A percentile compares a stretch with the other conserved stretches of the same genome.
These are phyloP conservation scores for Jimgerdemannia flammicorona DNA, from an alignment of 192 early-diverging fungal genomes.

Conservation along the genomic window DNA sequence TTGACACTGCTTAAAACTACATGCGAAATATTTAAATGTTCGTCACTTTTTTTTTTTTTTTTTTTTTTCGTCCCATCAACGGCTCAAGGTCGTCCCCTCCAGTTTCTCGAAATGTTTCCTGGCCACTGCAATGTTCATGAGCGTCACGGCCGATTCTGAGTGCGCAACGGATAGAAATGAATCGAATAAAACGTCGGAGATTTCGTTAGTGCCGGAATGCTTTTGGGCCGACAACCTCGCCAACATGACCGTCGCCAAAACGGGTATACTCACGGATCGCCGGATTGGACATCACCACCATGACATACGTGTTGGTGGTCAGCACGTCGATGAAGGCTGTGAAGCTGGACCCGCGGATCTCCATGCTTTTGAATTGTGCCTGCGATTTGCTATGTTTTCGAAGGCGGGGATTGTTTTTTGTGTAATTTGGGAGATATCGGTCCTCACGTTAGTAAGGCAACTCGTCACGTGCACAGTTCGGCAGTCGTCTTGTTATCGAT, in stretches of 20 bases:
- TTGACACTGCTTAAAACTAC: no score
- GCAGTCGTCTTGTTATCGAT: no score
- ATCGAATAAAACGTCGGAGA: neutral
- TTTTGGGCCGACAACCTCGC: neutral
- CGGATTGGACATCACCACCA: conserved; percentile 83
- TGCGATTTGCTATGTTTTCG: conserved; percentile 51
- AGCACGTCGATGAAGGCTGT: conserved; percentile 78
- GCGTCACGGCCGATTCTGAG: conserved; percentile 75
- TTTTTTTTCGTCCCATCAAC: conserved; percentile 6
- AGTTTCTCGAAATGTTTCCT: conserved; percentile 80
- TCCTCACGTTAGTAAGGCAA: no score
- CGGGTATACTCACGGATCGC: conserved; percentile 64
- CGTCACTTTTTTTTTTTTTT: no score
- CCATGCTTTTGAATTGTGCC: conserved; percentile 83
- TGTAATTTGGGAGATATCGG: no score
- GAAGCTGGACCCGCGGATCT: conserved; percentile 74
- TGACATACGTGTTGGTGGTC: conserved; percentile 83
- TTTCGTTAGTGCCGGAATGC: neutral
- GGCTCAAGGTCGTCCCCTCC: conserved; percentile 37
- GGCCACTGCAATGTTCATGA: conserved; percentile 78
- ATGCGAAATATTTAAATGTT: no score
- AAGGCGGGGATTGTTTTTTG: no score
- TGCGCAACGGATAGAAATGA: neutral
- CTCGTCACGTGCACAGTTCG: no score
- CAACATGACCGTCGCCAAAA: neutral